These are phyloP conservation scores for Aspergillus incahuasiensis DNA, from an alignment of 495 filamentous ascomycete species.

Conservation along the genomic window DNA sequence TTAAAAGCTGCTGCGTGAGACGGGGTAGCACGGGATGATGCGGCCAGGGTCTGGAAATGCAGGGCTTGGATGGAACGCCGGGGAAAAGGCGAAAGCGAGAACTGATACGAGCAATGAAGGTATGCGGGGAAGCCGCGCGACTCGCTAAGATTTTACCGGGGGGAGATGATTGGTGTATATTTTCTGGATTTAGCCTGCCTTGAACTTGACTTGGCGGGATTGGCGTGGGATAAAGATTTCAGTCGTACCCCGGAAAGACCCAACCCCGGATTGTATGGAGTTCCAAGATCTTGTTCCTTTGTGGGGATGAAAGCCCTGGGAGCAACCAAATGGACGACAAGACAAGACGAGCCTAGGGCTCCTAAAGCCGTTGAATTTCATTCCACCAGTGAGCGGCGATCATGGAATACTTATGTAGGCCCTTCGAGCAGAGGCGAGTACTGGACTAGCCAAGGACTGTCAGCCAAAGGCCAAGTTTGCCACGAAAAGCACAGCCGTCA, in stretches of 20 bases:
- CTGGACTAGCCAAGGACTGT: background rate
- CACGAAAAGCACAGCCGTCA: background rate
- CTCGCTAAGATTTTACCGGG: background rate
- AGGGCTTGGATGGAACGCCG: slow-evolving; percentile 1
- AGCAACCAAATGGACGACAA: background rate
- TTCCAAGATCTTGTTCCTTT: background rate
- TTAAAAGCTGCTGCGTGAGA: background rate
- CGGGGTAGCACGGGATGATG: background rate
- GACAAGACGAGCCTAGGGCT: background rate
- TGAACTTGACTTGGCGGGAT: slow-evolving; percentile 8
- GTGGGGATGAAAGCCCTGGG: background rate
- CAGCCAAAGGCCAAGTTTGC: background rate
- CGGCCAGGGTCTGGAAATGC: background rate
- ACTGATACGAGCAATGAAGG: no score
- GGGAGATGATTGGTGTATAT: slow-evolving; percentile 13
- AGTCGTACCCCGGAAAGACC: background rate
- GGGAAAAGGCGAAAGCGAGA: background rate
- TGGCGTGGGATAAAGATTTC: slow-evolving; percentile 4
- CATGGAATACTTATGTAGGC: background rate
- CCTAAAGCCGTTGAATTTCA: background rate
- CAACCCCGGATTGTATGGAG: background rate
- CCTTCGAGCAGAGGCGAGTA: background rate
- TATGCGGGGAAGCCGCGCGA: slow-evolving; percentile 10
- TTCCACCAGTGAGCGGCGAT: background rate
- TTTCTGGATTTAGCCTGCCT: slow-evolving; percentile 5